Base-by-base conservation (phyloP, 192 early-diverging fungal species). In the Coemansia sp. region DNA sequence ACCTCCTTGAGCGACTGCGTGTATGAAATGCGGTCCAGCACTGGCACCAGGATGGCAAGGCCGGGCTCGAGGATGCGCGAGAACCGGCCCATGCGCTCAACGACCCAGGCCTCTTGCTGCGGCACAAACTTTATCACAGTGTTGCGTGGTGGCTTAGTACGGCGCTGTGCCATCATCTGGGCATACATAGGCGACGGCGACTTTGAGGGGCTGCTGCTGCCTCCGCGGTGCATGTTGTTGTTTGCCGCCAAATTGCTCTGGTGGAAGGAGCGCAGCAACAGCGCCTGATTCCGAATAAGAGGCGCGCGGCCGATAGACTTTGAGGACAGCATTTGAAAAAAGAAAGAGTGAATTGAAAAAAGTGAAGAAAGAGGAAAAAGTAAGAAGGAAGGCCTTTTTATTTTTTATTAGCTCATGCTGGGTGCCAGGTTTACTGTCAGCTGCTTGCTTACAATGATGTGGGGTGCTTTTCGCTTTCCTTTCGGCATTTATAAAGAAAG, bases 71-170 rank as follows among this genome's bases (percentile, higher is more conserved):
- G 81, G 47, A 95, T 88, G n/a, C 92, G 86, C 70, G 88, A 82
- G 73, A 93, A 95, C 71, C 85, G 75, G 36, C 97, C 97, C 92
- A 99, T 96, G 29, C 97, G 91, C 85, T 98, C 97, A 12, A 99
- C 92, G 29, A 99, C 90, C 94, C 96, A 97, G 6, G 96, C 94
- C 81, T 97, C 95, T 78, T 97, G 95, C 84, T 99, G 95, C 44
- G 97, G 97, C 20, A 99, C 97, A 84, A 99, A 99, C 85, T 97
- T 97, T 75, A 99, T 78, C 16, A 94, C 71, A 0, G 85, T 86
- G 76, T 86, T 86, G 69, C 61, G 61, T 12, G 61, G 61, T 38
- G 38, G 61, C 38, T 38, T 40, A 0, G 61, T 7, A 2, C 61
- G 61, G 3, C 38, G 61, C 61, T 62, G 61, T 3, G 61, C 61